Conservation (phyloP, 805 yeast species). For the Cyberlindnera mrakii region DNA sequence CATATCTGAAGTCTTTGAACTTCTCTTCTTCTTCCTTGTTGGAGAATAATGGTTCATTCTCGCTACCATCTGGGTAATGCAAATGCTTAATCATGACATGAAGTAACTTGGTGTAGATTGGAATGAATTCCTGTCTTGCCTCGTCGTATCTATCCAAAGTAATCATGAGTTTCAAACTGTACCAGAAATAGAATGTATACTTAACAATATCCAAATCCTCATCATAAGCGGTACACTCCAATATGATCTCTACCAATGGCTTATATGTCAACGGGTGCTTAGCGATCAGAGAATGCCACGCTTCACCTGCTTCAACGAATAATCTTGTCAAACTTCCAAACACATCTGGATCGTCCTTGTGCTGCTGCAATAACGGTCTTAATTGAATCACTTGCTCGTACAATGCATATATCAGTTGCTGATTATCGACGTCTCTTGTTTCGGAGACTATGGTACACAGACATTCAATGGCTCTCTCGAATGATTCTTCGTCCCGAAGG, state of each 20-base stretch:
- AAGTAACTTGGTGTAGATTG: constrained; percentile 53
- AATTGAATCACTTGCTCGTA: constrained; percentile 63
- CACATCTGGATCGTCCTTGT: constrained; percentile 39
- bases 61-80: constrained; percentile 57
- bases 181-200: constrained; percentile 93
- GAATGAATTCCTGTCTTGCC: constrained; percentile 44
- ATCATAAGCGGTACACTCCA: constrained; percentile 65
- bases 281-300: constrained; percentile 88
- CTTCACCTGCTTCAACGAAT: constrained; percentile 88
- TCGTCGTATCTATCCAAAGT: constrained; percentile 50
- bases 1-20: constrained; percentile 90
- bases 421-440: constrained; percentile 68
- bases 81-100: constrained; percentile 61
- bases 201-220: constrained; percentile 85
- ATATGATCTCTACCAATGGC: constrained; percentile 66
- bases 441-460: constrained; percentile 75
- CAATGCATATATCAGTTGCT: constrained; percentile 56
- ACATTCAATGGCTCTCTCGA: constrained; percentile 84
- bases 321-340: constrained; percentile 68
- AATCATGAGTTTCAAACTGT: constrained; percentile 62
- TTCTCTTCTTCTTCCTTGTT: constrained; percentile 85
- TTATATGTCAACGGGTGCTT: constrained; percentile 62
- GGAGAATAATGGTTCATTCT: constrained; percentile 45
- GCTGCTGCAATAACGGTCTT: constrained; percentile 43
- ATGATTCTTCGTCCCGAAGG: constrained; percentile 51